Conservation (phyloP, 495 filamentous ascomycete species). For the Penicillium cataractarum region DNA sequence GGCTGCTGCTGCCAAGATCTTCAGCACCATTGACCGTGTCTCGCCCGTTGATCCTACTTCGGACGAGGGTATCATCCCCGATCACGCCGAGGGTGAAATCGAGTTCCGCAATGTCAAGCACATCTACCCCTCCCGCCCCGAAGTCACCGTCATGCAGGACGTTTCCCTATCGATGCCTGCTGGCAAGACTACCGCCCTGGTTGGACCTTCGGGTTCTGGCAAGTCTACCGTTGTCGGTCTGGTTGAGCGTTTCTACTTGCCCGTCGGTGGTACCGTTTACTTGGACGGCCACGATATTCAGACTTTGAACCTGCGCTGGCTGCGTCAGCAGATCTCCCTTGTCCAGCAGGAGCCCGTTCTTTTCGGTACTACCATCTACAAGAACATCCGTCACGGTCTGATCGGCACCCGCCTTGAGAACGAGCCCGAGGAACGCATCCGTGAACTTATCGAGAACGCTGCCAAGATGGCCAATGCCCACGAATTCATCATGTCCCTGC, state of each 20-base stretch:
- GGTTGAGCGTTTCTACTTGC: conserved; percentile 91
- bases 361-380: conserved; percentile 83
- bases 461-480: conserved; percentile 92
- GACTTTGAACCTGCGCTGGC: conserved; percentile 83
- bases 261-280: conserved; percentile 75
- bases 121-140: conserved; percentile 90
- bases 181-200: conserved; percentile 84
- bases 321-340: conserved; percentile 87
- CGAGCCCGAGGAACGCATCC: conserved; percentile 63
- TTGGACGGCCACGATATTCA: conserved; percentile 85
- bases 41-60: conserved; percentile 84
- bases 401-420: conserved; percentile 81
- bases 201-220: conserved; percentile 84
- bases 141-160: conserved; percentile 83
- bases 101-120: conserved; percentile 85
- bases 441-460: conserved; percentile 73
- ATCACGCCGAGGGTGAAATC: conserved; percentile 74
- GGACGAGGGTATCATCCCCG: conserved; percentile 69
- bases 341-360: conserved; percentile 75
- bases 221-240: conserved; percentile 93
- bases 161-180: conserved; percentile 79
- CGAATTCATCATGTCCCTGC: conserved; percentile 82
- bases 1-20: conserved; percentile 88
- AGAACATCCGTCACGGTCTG: conserved; percentile 85
- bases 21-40: conserved; percentile 84